These are phyloP conservation scores for Pelagomonas calceolata DNA, from an alignment of 108 stramenopile genomes.

Conservation along the genomic window DNA sequence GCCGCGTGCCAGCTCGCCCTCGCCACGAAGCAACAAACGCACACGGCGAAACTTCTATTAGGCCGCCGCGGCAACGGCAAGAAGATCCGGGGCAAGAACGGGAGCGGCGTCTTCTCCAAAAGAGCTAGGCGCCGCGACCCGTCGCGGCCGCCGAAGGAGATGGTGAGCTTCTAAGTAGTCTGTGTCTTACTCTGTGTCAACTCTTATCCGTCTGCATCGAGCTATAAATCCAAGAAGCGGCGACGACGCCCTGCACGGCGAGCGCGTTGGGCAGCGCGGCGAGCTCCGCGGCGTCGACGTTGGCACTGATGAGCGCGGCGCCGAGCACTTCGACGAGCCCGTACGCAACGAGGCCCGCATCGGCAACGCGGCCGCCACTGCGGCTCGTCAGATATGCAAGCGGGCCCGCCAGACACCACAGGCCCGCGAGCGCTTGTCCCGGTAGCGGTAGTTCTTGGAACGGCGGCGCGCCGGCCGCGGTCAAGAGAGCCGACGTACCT, in stretches of 20 bases:
- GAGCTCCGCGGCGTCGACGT: not conserved
- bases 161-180: not conserved
- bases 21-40: not conserved
- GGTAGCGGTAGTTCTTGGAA: slow-evolving; percentile 11
- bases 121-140: not conserved
- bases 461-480: slow-evolving; percentile 11
- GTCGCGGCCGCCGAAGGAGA: not conserved
- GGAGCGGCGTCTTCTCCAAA: not conserved
- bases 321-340: slow-evolving; percentile 27
- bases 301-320: slow-evolving; percentile 9
- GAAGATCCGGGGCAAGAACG: not conserved
- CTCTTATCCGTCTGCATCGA: no score
- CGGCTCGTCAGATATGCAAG: slow-evolving; percentile 10
- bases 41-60: not conserved
- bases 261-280: slow-evolving; percentile 16
- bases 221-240: slow-evolving; percentile 17
- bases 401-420: slow-evolving; percentile 31
- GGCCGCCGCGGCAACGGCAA: not conserved
- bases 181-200: no score
- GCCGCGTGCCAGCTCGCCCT: not conserved
- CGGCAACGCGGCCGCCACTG: slow-evolving; percentile 3
- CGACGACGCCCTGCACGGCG: slow-evolving; percentile 21
- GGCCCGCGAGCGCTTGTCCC: slow-evolving; percentile 14
- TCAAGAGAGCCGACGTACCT: slow-evolving; percentile 15
- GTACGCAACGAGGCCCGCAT: slow-evolving; percentile 25